phyloP scores from a whole-genome alignment of 768 basidiomycete species.

The Daedalea quercina region DNA sequence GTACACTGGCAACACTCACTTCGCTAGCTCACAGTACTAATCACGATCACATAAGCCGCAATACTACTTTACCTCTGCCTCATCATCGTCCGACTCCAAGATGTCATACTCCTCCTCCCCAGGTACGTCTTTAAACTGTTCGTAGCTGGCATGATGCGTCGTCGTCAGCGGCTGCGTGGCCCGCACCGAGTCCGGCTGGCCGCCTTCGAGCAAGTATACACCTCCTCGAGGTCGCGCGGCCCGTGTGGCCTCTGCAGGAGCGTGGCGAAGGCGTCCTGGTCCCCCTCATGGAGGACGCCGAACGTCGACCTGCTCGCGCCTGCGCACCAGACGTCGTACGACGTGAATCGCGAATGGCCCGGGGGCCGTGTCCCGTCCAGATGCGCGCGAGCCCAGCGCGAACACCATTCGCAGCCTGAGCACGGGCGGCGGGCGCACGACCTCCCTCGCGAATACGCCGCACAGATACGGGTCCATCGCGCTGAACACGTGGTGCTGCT shows the following conservation, averaged over 20 bases:
- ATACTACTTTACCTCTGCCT: too few species aligned
- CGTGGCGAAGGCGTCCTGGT: background rate
- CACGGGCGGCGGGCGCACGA: constrained; percentile 11
- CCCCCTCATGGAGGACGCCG: background rate
- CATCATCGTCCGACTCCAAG: too few species aligned
- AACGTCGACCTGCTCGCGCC: constrained; percentile 4
- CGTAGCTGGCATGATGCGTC: too few species aligned
- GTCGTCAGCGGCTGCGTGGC: too few species aligned
- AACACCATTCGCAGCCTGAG: constrained; percentile 19
- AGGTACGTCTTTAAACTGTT: too few species aligned
- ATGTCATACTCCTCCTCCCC: too few species aligned
- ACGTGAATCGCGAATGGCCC: constrained; percentile 4
- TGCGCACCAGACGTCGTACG: constrained; percentile 14
- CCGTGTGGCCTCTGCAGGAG: background rate
- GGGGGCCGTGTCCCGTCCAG: background rate
- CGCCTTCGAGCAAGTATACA: too few species aligned
- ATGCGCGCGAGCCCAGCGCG: constrained; percentile 11
- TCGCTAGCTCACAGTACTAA: too few species aligned
- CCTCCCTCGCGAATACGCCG: constrained; percentile 12
- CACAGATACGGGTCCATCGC: constrained; percentile 20
- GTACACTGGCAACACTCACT: too few species aligned
- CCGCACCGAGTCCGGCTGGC: too few species aligned
- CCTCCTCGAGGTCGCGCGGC: too few species aligned
- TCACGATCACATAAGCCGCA: too few species aligned
- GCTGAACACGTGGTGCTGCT: constrained; percentile 14